Evolutionary conservation across 2,329 filamentous ascomycete species (phyloP), one percentile per base, ranked within the genome.

Genomic region (Colletotrichum euphorbiae): DNA sequence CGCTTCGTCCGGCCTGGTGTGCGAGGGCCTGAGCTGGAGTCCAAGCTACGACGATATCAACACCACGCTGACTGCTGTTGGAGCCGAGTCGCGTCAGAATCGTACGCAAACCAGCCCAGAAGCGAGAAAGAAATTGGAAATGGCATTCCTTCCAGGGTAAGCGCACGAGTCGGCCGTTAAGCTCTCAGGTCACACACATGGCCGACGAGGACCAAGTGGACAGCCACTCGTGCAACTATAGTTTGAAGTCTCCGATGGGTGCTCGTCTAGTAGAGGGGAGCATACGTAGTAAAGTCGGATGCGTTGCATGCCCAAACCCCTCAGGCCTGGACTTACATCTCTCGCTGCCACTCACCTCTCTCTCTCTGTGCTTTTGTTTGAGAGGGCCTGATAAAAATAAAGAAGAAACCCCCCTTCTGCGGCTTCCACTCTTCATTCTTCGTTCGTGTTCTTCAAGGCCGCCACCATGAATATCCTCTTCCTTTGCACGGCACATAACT

Each of bases 401-500:
- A 13, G 19, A 17, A 15, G 3, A 43, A 21, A 19, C 15, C 17
- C 17, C 33, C 12, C 11, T 24, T 43, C 36, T 21, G 17, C 33
- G 17, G 13, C 13, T 50, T 48, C 46, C 17, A 8, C n/a, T 3
- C 13, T 59, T 52, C 4, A 13, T 58, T 46, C 28, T 17, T 46
- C 40, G 60, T 45, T 42, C 12, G 21, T 48, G 21, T 13, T 19
- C 17, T 31, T 21, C 46, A 50, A 31, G 21, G 19, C 58, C 21
- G 61, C 46, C 63, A 68, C 60, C 21, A 79, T 81, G 77, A 77
- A 76, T 72, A 80, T 81, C 46, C 78, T 82, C 59, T 81, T 82
- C 67, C 73, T 82, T n/a, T 81, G 80, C 70, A 82, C 80, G 5
- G 80, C 80, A n/a, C 79, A 81, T 73, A 82, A 81, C 64, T 81